Base-by-base conservation (phyloP, 352 stramenopile genomes). In the Phytophthora foliorum region DNA sequence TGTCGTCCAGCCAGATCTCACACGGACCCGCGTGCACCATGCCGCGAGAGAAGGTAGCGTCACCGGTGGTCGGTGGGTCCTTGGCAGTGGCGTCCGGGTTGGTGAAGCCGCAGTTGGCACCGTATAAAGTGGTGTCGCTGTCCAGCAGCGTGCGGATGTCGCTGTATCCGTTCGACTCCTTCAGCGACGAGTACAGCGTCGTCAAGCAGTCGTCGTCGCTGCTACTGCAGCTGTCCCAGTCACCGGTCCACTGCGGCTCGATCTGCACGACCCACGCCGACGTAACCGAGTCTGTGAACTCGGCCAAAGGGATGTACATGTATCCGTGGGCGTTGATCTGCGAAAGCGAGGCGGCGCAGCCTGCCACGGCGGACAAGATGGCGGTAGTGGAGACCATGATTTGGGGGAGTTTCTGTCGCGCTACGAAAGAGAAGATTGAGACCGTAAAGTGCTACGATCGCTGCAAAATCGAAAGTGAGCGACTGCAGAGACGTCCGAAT, bases 241-340 rank as follows among this genome's bases (percentile, higher is more conserved):
- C 57, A 9, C 60, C 67, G 13, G 62, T 31, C 45, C 51, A 67
- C 44, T 75, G 66, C 19, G 66, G 71, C 16, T 71, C 60, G 52
- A 78, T 75, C 60, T 72, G 55, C 39, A 75, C 71, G 19, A 78
- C 42, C 60, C 66, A 75, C 24, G 68, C 56, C 6, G 72, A 79
- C n/a, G 55, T 79, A 14, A 32, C 67, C 4, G 50, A 55, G 45
- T 62, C 63, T 3, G 25, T 54, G 41, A 79, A 79, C 50, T 79
- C 72, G 24, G 72, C 46, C 52, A 72, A 19, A 22, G 72, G 72
- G 34, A 77, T 74, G 44, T 79, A 67, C 67, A 79, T 76, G 63
- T 79, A 77, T n/a, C 67, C 72, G 45, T 79, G 67, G 4, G 57
- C 62, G 16, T 46, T 59, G 29, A 72, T 44, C 25, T 53, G 36